phyloP scores from a whole-genome alignment of 2,329 filamentous ascomycete genomes.

The Passalora sequoiae region DNA sequence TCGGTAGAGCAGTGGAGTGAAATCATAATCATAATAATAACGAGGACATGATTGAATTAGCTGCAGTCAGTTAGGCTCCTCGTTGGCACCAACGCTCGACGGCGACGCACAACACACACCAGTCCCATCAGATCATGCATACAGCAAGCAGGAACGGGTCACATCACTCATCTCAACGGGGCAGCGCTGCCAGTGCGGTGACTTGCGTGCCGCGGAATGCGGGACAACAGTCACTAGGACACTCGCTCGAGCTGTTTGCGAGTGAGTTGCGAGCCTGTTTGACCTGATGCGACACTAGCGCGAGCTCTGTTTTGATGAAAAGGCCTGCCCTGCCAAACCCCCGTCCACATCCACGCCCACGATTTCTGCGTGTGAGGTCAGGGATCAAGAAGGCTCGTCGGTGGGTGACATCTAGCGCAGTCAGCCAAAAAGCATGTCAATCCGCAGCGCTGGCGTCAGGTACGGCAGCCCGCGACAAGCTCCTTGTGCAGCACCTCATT shows the following conservation, averaged over 20 bases:
- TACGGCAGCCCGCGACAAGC: constrained; percentile 7
- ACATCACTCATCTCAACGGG: too few relatives aligned
- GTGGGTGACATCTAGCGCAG: not conserved
- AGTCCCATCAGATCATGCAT: too few relatives aligned
- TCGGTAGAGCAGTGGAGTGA: too few relatives aligned
- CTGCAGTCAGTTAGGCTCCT: too few relatives aligned
- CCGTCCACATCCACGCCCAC: not conserved
- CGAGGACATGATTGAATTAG: too few relatives aligned
- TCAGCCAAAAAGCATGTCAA: not conserved
- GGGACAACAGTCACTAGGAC: constrained; percentile 6
- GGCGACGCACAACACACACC: too few relatives aligned
- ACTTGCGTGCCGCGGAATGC: constrained; percentile 17
- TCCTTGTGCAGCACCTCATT: constrained; percentile 3
- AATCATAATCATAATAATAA: too few relatives aligned
- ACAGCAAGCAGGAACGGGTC: too few relatives aligned
- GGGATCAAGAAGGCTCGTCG: not conserved
- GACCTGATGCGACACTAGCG: constrained; percentile 14
- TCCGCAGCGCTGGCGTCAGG: constrained; percentile 2
- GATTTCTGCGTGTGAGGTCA: constrained; percentile 1
- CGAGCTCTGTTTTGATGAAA: constrained; percentile 10
- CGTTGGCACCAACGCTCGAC: too few relatives aligned
- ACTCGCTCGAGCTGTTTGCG: constrained; percentile 13
- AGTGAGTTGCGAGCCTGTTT: constrained; percentile 4
- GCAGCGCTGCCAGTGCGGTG: constrained; percentile 1
- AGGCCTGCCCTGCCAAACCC: constrained; percentile 1